These are phyloP conservation scores for Blastocystis sp. DNA, from an alignment of 352 stramenopile species.

Conservation along the genomic window DNA sequence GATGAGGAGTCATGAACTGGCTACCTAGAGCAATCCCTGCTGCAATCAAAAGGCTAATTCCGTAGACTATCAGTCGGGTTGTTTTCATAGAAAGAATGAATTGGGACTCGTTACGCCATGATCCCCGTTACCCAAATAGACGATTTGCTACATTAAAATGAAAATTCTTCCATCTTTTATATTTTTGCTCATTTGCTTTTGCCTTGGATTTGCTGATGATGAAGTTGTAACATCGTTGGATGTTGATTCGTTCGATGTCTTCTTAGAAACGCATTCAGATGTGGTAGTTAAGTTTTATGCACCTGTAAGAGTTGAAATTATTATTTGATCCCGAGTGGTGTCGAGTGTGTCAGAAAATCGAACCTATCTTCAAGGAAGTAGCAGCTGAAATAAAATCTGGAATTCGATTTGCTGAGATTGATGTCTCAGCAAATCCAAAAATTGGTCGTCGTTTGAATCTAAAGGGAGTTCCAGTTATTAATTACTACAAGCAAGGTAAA, in stretches of 20 bases:
- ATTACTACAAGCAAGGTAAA: constrained; percentile 48
- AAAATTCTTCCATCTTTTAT: not conserved
- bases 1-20: not conserved
- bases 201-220: not conserved
- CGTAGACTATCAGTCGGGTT: not conserved
- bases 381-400: not conserved
- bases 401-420: constrained; percentile 5
- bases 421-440: constrained; percentile 25
- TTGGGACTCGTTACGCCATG: not conserved
- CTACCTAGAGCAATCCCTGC: not conserved
- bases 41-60: not conserved
- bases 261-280: constrained; percentile 13
- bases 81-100: not conserved
- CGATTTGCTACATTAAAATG: not conserved
- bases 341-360: not conserved
- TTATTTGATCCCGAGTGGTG: not conserved
- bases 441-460: constrained; percentile 21
- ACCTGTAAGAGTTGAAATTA: not conserved
- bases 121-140: too few species aligned
- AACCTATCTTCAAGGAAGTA: not conserved
- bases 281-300: constrained; percentile 30
- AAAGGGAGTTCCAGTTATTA: constrained; percentile 22
- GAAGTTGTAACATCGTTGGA: not conserved
- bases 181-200: not conserved
- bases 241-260: constrained; percentile 19